These are phyloP conservation scores for Trypanosoma cruzi DNA, from an alignment of 208 protist species.

Conservation along the genomic window DNA sequence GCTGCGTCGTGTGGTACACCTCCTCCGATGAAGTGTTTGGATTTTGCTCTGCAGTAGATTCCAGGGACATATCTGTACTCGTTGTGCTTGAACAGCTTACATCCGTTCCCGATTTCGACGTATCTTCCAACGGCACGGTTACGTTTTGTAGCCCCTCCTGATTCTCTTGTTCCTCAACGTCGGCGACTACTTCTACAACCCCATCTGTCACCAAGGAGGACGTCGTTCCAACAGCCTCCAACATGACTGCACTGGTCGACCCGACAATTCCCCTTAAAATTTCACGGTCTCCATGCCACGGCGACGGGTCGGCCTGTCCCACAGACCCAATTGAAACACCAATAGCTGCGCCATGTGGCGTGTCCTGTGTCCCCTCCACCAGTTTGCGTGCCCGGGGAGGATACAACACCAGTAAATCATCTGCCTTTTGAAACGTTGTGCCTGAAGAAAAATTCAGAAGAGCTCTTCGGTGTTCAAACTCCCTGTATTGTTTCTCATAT, in stretches of 20 bases:
- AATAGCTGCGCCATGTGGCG: not conserved
- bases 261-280: not conserved
- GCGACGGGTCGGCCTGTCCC: not conserved
- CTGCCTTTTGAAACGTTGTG: not conserved
- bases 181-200: not conserved
- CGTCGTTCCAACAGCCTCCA: not conserved
- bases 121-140: not conserved
- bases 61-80: not conserved
- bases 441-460: not conserved
- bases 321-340: not conserved
- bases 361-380: not conserved
- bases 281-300: not conserved
- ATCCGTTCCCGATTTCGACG: not conserved
- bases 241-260: not conserved
- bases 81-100: not conserved
- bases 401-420: not conserved
- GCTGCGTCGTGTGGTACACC: not conserved
- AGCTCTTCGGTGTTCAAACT: not conserved
- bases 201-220: not conserved
- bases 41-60: not conserved
- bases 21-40: not conserved
- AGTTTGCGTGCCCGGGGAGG: not conserved
- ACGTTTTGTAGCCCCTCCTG: not conserved
- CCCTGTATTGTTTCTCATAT: constrained; percentile 8
- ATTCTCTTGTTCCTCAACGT: not conserved